Evolutionary conservation across 148 eudicot species (phyloP).

Genomic region (Persicaria tinctoria): DNA sequence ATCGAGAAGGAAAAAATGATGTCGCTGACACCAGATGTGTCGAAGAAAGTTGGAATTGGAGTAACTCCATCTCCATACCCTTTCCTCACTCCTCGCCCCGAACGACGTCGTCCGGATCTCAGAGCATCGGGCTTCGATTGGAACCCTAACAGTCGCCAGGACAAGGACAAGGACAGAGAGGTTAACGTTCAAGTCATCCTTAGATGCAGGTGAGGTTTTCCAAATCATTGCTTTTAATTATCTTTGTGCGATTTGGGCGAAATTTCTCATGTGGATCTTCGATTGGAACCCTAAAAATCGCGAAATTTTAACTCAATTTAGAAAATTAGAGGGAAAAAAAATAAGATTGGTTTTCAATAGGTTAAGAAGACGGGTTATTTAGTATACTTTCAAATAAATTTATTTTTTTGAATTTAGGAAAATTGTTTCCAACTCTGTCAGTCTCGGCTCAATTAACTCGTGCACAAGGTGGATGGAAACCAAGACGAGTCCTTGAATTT

Average conservation of each 20-base stretch:
- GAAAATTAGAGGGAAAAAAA: too few relatives aligned
- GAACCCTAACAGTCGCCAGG: conserved; percentile 34
- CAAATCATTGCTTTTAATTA: not conserved
- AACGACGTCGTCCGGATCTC: conserved; percentile 41
- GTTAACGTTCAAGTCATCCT: conserved; percentile 79
- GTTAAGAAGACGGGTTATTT: too few relatives aligned
- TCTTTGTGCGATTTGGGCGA: not conserved
- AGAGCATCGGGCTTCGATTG: conserved; percentile 34
- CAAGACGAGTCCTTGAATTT: too few relatives aligned
- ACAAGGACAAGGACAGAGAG: conserved; percentile 55
- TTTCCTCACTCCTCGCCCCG: conserved; percentile 75
- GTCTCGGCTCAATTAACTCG: too few relatives aligned
- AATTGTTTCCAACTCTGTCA: too few relatives aligned
- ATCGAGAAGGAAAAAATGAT: conserved; percentile 20
- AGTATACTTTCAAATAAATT: too few relatives aligned
- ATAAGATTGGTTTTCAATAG: too few relatives aligned
- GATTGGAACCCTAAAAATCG: not conserved
- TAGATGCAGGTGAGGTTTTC: conserved; percentile 68
- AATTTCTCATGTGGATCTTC: not conserved
- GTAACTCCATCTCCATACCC: conserved; percentile 64
- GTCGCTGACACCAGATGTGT: conserved; percentile 65
- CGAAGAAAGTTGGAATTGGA: conserved; percentile 52
- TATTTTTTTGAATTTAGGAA: too few relatives aligned
- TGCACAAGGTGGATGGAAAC: too few relatives aligned
- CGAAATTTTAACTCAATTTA: too few relatives aligned